phyloP scores from a whole-genome alignment of 257 asterid genomes.

The Linderniella brevidens region DNA sequence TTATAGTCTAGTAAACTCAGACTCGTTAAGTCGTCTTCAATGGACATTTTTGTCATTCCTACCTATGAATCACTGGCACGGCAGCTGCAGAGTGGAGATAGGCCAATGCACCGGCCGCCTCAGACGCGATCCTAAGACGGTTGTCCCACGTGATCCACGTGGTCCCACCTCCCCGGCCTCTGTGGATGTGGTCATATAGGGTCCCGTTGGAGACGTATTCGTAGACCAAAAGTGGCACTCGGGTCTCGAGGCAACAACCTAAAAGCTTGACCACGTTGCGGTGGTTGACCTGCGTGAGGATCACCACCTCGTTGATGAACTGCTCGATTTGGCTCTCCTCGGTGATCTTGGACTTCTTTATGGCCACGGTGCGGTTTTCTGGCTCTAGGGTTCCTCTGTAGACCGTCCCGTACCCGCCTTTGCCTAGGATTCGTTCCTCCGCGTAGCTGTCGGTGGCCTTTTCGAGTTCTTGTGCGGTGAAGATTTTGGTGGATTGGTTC shows the following conservation, averaged over 20 bases:
- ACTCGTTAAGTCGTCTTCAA: too few relatives aligned
- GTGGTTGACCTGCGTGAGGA: conserved; percentile 66
- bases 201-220: conserved; percentile 59
- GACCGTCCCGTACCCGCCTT: conserved; percentile 65
- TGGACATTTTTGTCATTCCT: too few relatives aligned
- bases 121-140: conserved; percentile 51
- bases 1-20: too few relatives aligned
- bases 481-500: conserved; percentile 19
- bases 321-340: conserved; percentile 51
- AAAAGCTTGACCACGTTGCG: conserved; percentile 56
- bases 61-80: conserved; percentile 52
- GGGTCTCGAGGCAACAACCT: conserved; percentile 65
- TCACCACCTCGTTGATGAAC: conserved; percentile 60
- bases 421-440: conserved; percentile 41
- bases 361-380: conserved; percentile 40
- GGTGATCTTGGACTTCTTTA: conserved; percentile 46
- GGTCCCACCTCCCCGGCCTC: conserved; percentile 7
- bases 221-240: conserved; percentile 56
- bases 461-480: conserved; percentile 41
- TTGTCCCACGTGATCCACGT: conserved; percentile 49
- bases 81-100: conserved; percentile 65
- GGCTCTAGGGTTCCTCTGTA: conserved; percentile 40
- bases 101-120: conserved; percentile 50
- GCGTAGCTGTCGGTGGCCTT: conserved; percentile 48
- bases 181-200: conserved; percentile 38